phyloP scores from a whole-genome alignment of 257 asterid species.

The Nicotiana undulata region DNA sequence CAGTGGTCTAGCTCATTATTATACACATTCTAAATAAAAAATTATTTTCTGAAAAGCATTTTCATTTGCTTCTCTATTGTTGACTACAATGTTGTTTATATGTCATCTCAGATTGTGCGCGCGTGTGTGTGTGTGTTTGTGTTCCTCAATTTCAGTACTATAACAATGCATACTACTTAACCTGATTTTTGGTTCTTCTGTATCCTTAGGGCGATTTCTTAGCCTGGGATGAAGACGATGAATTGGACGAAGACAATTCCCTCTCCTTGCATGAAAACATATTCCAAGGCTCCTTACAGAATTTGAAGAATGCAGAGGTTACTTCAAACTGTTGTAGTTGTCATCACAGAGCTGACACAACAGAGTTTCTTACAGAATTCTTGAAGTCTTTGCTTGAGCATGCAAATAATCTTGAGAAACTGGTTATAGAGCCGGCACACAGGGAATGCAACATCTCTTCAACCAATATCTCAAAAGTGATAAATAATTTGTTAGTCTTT shows the following conservation, averaged over 20 bases:
- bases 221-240: neutral
- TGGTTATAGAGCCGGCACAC: neutral
- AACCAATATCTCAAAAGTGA: neutral
- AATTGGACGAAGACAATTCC: neutral
- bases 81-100: neutral
- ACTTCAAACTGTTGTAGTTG: slow-evolving; percentile 4
- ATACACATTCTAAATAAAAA: neutral
- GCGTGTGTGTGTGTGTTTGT: neutral
- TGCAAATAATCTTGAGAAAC: slow-evolving; percentile 1
- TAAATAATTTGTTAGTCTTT: neutral
- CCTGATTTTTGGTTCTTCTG: neutral
- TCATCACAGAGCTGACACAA: neutral
- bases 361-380: neutral
- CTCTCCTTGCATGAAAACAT: neutral
- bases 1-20: neutral
- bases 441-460: neutral
- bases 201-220: neutral
- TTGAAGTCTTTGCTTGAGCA: neutral
- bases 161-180: neutral
- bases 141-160: neutral
- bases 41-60: neutral
- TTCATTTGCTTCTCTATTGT: neutral
- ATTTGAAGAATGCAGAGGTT: neutral
- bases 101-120: neutral
- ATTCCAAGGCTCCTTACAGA: neutral